phyloP scores from a whole-genome alignment of 208 protist genomes.

The Zelonia costaricensis region DNA sequence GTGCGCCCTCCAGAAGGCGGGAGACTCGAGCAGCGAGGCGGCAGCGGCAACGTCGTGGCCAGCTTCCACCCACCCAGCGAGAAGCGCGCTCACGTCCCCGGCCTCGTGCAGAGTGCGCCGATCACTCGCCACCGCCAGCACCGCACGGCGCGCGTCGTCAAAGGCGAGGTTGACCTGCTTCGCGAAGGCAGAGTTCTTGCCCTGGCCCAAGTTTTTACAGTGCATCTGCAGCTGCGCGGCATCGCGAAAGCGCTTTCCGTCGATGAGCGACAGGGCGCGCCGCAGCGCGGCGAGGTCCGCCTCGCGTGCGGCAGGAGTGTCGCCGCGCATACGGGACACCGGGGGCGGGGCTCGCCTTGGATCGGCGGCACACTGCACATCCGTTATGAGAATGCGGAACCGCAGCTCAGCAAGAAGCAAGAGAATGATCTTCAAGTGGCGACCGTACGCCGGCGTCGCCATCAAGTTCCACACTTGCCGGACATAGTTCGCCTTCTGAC shows the following conservation, averaged over 20 bases:
- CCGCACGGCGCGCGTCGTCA: too few species aligned
- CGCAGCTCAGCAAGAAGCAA: constrained; percentile 20
- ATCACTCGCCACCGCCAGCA: too few species aligned
- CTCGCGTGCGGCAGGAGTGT: neutral
- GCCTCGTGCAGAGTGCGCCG: too few species aligned
- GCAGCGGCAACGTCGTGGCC: neutral
- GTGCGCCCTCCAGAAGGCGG: neutral
- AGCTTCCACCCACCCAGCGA: neutral
- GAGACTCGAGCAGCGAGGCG: neutral
- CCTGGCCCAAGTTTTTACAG: too few species aligned
- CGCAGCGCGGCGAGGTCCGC: too few species aligned
- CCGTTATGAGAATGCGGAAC: constrained; percentile 1
- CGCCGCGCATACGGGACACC: neutral
- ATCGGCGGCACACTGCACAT: neutral
- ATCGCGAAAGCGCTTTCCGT: too few species aligned
- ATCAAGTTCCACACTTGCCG: neutral
- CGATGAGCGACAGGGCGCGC: too few species aligned
- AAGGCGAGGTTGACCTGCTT: too few species aligned
- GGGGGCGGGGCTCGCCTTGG: too few species aligned
- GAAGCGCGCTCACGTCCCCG: neutral
- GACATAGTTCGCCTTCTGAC: neutral
- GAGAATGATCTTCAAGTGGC: constrained; percentile 11
- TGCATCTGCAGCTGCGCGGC: too few species aligned
- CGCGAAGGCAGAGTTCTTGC: too few species aligned
- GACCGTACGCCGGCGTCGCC: constrained; percentile 1